Percentiles rank a stretch among this genome's conserved stretches.
These are phyloP conservation scores for Aspergillus ruber DNA, from an alignment of 2,329 filamentous ascomycete species.

Conservation along the genomic window DNA sequence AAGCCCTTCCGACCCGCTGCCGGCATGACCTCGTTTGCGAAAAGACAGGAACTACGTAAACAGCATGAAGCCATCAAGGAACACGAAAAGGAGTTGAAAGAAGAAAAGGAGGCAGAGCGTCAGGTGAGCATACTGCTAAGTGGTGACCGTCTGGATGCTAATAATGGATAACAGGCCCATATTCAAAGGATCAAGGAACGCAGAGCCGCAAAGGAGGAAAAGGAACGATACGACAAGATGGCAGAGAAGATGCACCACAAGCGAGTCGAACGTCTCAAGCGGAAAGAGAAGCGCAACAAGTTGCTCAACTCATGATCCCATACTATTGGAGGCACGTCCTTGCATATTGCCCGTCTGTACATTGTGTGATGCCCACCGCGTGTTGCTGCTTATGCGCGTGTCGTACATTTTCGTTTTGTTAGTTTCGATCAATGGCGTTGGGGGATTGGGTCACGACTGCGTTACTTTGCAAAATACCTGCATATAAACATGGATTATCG, in stretches of 20 bases:
- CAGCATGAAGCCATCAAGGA: slow-evolving; percentile 74
- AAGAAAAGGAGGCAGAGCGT: slow-evolving; percentile 85
- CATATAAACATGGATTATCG: neutral
- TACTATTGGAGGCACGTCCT: slow-evolving; percentile 1
- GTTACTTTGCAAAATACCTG: neutral
- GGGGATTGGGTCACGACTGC: neutral
- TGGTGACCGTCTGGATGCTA: neutral
- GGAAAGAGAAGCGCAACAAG: slow-evolving; percentile 84
- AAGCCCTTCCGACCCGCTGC: slow-evolving; percentile 77
- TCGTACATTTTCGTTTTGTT: slow-evolving; percentile 1
- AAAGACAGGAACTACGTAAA: slow-evolving; percentile 64
- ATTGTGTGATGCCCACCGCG: neutral
- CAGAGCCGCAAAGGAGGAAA: slow-evolving; percentile 83
- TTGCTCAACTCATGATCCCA: slow-evolving; percentile 36
- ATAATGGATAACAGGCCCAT: slow-evolving; percentile 50
- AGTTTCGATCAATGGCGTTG: neutral
- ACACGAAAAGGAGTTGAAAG: slow-evolving; percentile 91
- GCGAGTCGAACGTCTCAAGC: slow-evolving; percentile 84
- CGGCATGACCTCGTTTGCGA: slow-evolving; percentile 71
- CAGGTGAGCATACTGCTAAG: slow-evolving; percentile 52
- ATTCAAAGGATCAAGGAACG: slow-evolving; percentile 78
- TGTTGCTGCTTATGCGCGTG: no score
- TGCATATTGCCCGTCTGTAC: slow-evolving; percentile 1
- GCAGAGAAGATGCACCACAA: slow-evolving; percentile 98
- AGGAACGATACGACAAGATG: slow-evolving; percentile 85